Conservation (phyloP, 2,329 filamentous ascomycete genomes). For the Colletotrichum theobromicola region DNA sequence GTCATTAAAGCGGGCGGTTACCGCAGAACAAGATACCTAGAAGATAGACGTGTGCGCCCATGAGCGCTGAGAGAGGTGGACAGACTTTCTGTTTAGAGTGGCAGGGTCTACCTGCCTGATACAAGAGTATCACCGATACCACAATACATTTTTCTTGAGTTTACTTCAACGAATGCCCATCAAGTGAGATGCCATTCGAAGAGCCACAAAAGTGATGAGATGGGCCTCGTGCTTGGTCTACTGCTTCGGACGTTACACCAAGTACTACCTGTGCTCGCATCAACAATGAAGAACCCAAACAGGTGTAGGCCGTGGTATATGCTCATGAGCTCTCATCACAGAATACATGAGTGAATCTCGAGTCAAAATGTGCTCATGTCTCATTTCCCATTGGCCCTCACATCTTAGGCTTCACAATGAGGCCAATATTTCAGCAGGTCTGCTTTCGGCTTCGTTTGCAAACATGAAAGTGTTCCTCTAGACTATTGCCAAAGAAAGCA, state of each 20-base stretch:
- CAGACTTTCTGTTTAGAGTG: neutral
- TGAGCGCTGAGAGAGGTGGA: neutral
- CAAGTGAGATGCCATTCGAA: accelerated
- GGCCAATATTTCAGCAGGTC: neutral
- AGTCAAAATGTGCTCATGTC: too few relatives aligned
- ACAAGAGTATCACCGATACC: neutral
- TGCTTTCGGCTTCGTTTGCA: neutral
- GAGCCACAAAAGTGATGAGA: neutral
- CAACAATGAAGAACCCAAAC: neutral
- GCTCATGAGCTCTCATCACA: accelerated
- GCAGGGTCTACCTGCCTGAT: neutral
- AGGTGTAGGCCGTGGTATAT: neutral
- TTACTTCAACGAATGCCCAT: neutral
- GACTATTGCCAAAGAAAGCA: neutral
- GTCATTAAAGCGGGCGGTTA: neutral
- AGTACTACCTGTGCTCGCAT: neutral
- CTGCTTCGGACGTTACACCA: neutral
- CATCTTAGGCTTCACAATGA: neutral
- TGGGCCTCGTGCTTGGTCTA: neutral
- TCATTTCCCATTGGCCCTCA: too few relatives aligned
- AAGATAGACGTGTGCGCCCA: neutral
- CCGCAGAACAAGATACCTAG: neutral
- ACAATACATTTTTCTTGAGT: neutral
- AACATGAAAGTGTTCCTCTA: neutral
- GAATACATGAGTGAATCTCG: neutral